phyloP scores from a whole-genome alignment of 169 alveolate species.

The Eimeria sp. region DNA sequence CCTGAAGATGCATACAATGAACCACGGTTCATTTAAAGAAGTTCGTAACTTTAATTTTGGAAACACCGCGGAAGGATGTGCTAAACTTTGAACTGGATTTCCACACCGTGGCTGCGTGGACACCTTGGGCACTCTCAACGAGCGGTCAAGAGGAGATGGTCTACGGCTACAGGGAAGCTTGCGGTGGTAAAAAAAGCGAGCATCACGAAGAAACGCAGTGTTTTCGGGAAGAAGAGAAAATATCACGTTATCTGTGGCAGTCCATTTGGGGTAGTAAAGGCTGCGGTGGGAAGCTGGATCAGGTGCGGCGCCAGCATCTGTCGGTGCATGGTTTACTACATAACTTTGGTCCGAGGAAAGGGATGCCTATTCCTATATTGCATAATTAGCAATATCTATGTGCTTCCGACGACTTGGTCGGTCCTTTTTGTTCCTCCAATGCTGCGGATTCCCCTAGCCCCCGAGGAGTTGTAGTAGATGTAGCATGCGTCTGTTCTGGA shows the following conservation, averaged over 20 bases:
- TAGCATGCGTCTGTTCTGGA: slow-evolving; percentile 38
- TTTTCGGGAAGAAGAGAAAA: neutral
- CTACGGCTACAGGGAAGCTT: slow-evolving; percentile 1
- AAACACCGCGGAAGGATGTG: neutral
- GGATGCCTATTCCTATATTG: slow-evolving; percentile 33
- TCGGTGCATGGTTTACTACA: slow-evolving; percentile 48
- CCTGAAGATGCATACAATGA: neutral
- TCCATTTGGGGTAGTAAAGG: neutral
- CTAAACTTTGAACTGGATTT: neutral
- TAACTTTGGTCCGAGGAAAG: slow-evolving; percentile 5
- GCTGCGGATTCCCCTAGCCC: neutral
- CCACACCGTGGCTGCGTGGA: slow-evolving; percentile 21
- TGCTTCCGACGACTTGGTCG: slow-evolving; percentile 14
- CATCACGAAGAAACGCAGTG: neutral
- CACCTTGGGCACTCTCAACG: slow-evolving; percentile 8
- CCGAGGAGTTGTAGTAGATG: slow-evolving; percentile 13
- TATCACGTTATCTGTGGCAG: neutral
- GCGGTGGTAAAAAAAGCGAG: neutral
- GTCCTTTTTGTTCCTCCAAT: neutral
- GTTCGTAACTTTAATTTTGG: neutral
- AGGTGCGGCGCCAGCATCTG: slow-evolving; percentile 75
- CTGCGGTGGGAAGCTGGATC: slow-evolving; percentile 76
- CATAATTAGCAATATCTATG: slow-evolving; percentile 14
- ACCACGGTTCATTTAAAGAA: neutral
- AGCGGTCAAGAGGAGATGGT: slow-evolving; percentile 12